phyloP scores from a whole-genome alignment of 345 rosid species.

The Noccaea caerulescens region DNA sequence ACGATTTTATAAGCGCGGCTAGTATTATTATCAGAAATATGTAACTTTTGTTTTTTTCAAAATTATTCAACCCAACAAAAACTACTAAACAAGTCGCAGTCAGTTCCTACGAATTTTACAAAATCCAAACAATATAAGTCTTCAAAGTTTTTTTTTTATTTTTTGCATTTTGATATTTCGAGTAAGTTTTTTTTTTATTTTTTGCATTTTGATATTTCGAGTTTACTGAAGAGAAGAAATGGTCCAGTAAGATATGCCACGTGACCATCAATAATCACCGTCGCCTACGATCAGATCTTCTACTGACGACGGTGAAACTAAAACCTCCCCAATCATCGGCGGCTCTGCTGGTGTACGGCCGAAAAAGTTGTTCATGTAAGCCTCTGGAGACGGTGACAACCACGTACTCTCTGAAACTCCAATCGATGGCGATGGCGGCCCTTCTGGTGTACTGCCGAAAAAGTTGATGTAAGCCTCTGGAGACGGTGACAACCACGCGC shows the following conservation, averaged over 20 bases:
- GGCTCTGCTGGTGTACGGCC: slow-evolving; percentile 16
- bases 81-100: not conserved
- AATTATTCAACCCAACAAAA: not conserved
- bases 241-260: not conserved
- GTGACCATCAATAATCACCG: slow-evolving; percentile 1
- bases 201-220: not conserved
- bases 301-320: not conserved
- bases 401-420: not conserved
- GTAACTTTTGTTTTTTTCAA: not conserved
- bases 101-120: not conserved
- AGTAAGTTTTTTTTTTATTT: too few relatives aligned
- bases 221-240: not conserved
- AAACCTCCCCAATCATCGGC: slow-evolving; percentile 8
- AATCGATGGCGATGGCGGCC: not conserved
- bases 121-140: not conserved
- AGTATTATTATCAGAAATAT: not conserved
- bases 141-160: not conserved
- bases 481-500: not conserved
- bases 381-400: slow-evolving; percentile 1
- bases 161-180: not conserved
- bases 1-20: not conserved
- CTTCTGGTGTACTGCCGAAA: not conserved
- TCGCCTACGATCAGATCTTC: slow-evolving; percentile 12
- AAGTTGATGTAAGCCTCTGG: not conserved
- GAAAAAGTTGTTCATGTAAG: not conserved